phyloP scores from a whole-genome alignment of 371 early-diverging fungal species.

The Mucor velutinosus region DNA sequence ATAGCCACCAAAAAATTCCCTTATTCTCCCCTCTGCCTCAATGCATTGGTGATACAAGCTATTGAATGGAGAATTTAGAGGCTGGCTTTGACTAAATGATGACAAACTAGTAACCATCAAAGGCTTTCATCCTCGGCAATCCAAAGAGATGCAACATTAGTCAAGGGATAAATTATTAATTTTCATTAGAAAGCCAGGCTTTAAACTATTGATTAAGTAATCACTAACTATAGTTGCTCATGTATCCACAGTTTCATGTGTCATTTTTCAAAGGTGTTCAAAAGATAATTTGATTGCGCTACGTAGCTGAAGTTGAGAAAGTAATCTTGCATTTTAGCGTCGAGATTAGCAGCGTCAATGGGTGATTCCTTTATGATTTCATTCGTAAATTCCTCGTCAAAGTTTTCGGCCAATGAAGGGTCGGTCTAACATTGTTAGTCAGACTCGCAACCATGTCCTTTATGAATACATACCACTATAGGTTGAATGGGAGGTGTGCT shows the following conservation, averaged over 20 bases:
- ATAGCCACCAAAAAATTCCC: too few species aligned
- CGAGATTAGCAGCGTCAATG: conserved; percentile 25
- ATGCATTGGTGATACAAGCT: not conserved
- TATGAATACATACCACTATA: conserved; percentile 51
- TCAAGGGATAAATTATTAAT: too few species aligned
- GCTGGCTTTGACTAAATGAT: not conserved
- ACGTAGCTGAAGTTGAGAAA: conserved; percentile 52
- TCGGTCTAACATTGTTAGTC: conserved; percentile 32
- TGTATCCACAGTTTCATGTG: too few species aligned
- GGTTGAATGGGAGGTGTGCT: conserved; percentile 79
- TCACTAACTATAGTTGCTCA: not conserved
- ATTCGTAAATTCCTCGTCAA: conserved; percentile 48
- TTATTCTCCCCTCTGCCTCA: not conserved
- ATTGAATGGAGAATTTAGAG: not conserved
- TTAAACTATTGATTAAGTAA: not conserved
- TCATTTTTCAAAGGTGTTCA: conserved; percentile 14
- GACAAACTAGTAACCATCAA: not conserved
- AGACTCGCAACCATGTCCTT: not conserved
- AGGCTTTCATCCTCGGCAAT: not conserved
- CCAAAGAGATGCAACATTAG: too few species aligned
- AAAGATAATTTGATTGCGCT: conserved; percentile 28
- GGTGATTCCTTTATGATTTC: conserved; percentile 48
- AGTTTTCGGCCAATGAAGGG: conserved; percentile 50
- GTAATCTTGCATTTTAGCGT: conserved; percentile 40
- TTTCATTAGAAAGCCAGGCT: too few species aligned